phyloP scores from a whole-genome alignment of 1,284 basidiomycete genomes.

The Inonotus obliquus region DNA sequence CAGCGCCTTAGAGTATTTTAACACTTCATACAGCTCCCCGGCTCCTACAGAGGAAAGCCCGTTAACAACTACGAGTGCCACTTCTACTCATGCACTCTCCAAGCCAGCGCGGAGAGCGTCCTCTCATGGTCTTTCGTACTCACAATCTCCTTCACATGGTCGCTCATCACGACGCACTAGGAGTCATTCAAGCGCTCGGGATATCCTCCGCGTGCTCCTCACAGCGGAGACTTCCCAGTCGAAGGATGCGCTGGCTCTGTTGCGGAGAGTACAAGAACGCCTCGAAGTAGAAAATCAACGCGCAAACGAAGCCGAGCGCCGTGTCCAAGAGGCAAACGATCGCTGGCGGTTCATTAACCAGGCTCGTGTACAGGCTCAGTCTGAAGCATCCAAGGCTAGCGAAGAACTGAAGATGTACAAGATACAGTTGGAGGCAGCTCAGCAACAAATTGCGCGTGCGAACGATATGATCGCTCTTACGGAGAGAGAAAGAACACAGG shows the following conservation, averaged over 20 bases:
- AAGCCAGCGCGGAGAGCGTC: constrained; percentile 1
- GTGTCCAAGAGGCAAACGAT: constrained; percentile 40
- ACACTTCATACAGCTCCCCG: background rate
- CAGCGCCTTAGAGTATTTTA: constrained; percentile 12
- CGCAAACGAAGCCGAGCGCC: constrained; percentile 41
- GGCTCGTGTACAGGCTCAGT: constrained; percentile 36
- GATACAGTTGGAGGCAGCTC: constrained; percentile 42
- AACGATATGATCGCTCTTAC: constrained; percentile 42
- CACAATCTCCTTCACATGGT: constrained; percentile 3
- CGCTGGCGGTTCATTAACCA: constrained; percentile 38
- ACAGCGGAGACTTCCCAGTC: constrained; percentile 36
- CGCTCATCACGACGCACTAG: constrained; percentile 12
- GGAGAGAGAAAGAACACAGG: constrained; percentile 36
- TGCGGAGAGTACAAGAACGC: constrained; percentile 35
- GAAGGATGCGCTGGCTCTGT: constrained; percentile 34
- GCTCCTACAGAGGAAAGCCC: constrained; percentile 4
- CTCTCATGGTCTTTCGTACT: constrained; percentile 3
- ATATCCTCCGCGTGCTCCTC: constrained; percentile 33
- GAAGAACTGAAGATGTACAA: constrained; percentile 44
- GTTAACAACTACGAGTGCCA: background rate
- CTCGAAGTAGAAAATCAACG: constrained; percentile 41
- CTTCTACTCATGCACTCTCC: background rate
- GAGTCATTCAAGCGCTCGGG: constrained; percentile 26
- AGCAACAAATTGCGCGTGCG: constrained; percentile 42
- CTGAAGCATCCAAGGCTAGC: constrained; percentile 35